These are phyloP conservation scores for Wickerhamiella hasegawae DNA, from an alignment of 805 yeast genomes.

Conservation along the genomic window DNA sequence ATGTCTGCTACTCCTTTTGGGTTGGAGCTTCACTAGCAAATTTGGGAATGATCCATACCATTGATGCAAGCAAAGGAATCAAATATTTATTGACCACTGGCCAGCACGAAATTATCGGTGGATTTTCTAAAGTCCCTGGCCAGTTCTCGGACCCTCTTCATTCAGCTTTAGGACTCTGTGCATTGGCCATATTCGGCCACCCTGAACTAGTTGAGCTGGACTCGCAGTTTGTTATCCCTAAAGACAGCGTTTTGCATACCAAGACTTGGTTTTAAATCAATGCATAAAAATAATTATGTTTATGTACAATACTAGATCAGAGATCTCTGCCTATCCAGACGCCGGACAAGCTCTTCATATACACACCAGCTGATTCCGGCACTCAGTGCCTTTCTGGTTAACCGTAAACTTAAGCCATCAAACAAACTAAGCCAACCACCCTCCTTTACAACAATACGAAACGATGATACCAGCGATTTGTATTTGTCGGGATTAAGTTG, in stretches of 20 bases:
- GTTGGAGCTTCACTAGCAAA: constrained; percentile 40
- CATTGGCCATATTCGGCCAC: constrained; percentile 23
- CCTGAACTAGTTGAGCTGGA: constrained; percentile 16
- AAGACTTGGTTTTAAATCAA: too few relatives aligned
- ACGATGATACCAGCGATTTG: constrained; percentile 28
- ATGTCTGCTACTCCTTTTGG: constrained; percentile 87
- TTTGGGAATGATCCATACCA: constrained; percentile 22
- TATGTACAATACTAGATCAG: too few relatives aligned
- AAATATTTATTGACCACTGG: constrained; percentile 36
- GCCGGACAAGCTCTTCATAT: constrained; percentile 64
- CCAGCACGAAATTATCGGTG: constrained; percentile 54
- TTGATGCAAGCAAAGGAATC: constrained; percentile 24
- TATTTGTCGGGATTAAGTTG: constrained; percentile 47
- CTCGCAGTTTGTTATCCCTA: constrained; percentile 7
- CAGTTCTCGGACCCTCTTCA: constrained; percentile 48
- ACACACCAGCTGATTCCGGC: constrained; percentile 97
- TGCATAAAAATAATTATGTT: too few relatives aligned
- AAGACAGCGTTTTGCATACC: not conserved
- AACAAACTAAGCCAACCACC: constrained; percentile 46
- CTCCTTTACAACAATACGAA: constrained; percentile 23
- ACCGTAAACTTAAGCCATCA: constrained; percentile 68
- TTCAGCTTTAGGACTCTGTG: constrained; percentile 38
- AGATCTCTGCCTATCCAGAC: constrained; percentile 4
- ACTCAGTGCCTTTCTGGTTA: constrained; percentile 73
- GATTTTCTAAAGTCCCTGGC: constrained; percentile 52